phyloP scores from a whole-genome alignment of 164 flowering plant species.

The Cinnamomum chago region DNA sequence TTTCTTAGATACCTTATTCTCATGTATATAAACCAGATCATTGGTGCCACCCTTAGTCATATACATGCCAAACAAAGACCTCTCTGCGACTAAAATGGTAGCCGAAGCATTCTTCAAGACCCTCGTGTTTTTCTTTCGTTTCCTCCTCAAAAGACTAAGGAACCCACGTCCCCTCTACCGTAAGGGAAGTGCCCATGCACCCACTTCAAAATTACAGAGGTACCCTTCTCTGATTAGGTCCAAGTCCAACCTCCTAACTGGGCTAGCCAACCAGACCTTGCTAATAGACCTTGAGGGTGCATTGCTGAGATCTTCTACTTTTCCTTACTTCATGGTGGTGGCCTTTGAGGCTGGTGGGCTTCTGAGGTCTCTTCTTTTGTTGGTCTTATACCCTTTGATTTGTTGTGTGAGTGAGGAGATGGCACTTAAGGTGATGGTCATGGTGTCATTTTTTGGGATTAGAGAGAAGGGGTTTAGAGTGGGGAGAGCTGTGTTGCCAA shows the following conservation, averaged over 20 bases:
- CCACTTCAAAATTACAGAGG: slow-evolving; percentile 16
- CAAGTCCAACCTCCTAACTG: slow-evolving; percentile 10
- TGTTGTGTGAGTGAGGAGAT: slow-evolving; percentile 23
- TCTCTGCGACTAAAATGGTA: background rate
- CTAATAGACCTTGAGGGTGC: slow-evolving; percentile 54
- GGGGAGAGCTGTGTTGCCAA: slow-evolving; percentile 55
- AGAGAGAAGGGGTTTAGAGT: slow-evolving; percentile 29
- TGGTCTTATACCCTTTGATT: slow-evolving; percentile 44
- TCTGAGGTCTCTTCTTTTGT: slow-evolving; percentile 42
- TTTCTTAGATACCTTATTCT: too few species aligned
- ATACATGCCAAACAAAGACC: too few species aligned
- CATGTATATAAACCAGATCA: too few species aligned
- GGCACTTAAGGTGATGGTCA: slow-evolving; percentile 41
- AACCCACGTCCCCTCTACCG: slow-evolving; percentile 17
- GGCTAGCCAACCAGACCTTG: slow-evolving; percentile 21
- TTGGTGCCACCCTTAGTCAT: too few species aligned
- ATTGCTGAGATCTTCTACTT: slow-evolving; percentile 47
- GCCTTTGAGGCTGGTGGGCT: slow-evolving; percentile 54
- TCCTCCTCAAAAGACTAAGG: slow-evolving; percentile 16
- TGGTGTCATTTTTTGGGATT: slow-evolving; percentile 52
- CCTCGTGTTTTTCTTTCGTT: slow-evolving; percentile 12
- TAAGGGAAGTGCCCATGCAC: background rate
- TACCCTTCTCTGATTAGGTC: slow-evolving; percentile 13
- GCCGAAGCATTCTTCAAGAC: slow-evolving; percentile 4
- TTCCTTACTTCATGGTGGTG: slow-evolving; percentile 65